A percentile compares a stretch with the other conserved stretches of the same genome.
These are phyloP conservation scores for Sporothrix pallida DNA, from an alignment of 2,329 filamentous ascomycete species.

Conservation along the genomic window DNA sequence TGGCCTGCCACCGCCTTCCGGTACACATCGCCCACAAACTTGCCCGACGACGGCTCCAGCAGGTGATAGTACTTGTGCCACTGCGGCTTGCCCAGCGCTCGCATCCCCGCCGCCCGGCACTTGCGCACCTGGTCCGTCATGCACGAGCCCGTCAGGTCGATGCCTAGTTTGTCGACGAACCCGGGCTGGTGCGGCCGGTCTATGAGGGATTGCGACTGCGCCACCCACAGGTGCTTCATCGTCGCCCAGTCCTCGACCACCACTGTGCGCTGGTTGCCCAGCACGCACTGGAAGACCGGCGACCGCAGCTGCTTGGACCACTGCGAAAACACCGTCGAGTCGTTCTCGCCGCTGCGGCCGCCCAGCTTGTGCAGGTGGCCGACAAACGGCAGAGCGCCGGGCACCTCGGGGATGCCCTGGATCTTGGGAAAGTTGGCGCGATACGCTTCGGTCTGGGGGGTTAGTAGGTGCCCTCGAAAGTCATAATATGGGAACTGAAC, in stretches of 20 bases:
- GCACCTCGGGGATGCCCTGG: constrained; percentile 27
- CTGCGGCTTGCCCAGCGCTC: constrained; percentile 26
- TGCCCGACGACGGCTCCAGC: constrained; percentile 26
- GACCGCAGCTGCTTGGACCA: constrained; percentile 18
- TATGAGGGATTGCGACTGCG: constrained; percentile 15
- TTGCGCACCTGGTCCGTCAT: constrained; percentile 30
- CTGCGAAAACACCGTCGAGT: constrained; percentile 16
- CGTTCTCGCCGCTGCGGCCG: constrained; percentile 25
- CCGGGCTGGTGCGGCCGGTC: constrained; percentile 29
- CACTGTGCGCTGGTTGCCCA: constrained; percentile 28
- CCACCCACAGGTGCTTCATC: constrained; percentile 29
- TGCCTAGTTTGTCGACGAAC: constrained; percentile 29
- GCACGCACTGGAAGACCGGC: constrained; percentile 26
- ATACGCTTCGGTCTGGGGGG: constrained; percentile 19
- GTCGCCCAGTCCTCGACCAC: constrained; percentile 29
- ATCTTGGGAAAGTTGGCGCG: constrained; percentile 27
- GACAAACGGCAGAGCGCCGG: constrained; percentile 27
- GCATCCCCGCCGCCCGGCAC: constrained; percentile 28
- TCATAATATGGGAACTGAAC: too few relatives aligned
- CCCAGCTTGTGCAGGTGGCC: constrained; percentile 24
- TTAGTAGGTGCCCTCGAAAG: background rate
- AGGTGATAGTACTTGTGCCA: constrained; percentile 27
- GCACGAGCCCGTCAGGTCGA: constrained; percentile 26
- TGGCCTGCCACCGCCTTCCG: background rate
- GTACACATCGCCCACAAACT: constrained; percentile 23